These are phyloP conservation scores for Myriosclerotinia scirpicola DNA, from an alignment of 2,329 filamentous ascomycete genomes.

Conservation along the genomic window DNA sequence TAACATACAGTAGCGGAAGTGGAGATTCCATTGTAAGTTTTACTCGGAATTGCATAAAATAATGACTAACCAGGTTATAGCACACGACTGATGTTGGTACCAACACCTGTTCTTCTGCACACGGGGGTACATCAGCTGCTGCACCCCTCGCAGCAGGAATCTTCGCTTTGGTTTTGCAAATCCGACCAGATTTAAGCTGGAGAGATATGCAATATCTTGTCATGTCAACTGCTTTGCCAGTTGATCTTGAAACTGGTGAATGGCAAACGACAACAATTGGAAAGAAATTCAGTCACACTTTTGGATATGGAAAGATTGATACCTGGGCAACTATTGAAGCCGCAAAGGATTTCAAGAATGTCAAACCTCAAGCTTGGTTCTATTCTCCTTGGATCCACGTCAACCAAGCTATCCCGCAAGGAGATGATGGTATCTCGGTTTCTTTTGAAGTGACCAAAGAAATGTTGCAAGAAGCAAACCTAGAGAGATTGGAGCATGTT, in stretches of 20 bases:
- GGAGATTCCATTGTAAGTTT: conserved; percentile 73
- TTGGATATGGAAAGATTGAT: conserved; percentile 94
- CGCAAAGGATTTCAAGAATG: conserved; percentile 80
- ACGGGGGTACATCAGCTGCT: conserved; percentile 94
- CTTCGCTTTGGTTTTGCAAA: conserved; percentile 81
- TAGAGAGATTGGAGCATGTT: conserved; percentile 87
- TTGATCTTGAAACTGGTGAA: conserved; percentile 70
- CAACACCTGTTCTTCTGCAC: conserved; percentile 74
- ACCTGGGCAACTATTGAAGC: conserved; percentile 80
- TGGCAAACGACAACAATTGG: conserved; percentile 83
- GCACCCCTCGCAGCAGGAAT: conserved; percentile 91
- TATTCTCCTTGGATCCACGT: conserved; percentile 94
- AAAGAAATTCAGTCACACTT: conserved; percentile 89
- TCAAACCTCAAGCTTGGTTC: conserved; percentile 95
- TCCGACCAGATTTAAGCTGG: conserved; percentile 86
- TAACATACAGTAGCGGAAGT: conserved; percentile 92
- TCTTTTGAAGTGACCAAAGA: conserved; percentile 79
- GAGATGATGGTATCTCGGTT: conserved; percentile 73
- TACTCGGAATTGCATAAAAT: neutral
- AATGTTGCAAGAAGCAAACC: conserved; percentile 78
- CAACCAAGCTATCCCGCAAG: conserved; percentile 81
- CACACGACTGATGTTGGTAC: conserved; percentile 93
- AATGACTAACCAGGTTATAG: conserved; percentile 42
- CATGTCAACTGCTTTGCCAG: conserved; percentile 77
- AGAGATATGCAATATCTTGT: conserved; percentile 92